Conservation (phyloP, 116 monocot species). For the Iris pallida region DNA sequence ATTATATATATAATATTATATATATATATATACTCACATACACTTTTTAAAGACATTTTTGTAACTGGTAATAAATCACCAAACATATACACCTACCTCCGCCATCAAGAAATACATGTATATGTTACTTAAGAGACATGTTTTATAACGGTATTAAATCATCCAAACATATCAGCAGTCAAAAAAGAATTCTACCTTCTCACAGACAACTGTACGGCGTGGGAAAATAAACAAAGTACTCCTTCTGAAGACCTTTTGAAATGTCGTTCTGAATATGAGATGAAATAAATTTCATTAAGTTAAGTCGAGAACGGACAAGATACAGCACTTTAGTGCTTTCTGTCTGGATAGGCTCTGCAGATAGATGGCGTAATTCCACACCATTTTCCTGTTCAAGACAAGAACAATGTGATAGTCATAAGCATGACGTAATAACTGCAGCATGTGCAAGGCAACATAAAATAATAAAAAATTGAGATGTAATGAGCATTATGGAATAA, state of each 20-base stretch:
- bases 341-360: slow-evolving; percentile 72
- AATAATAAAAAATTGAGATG: background rate
- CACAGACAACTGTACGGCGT: slow-evolving; percentile 86
- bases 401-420: background rate
- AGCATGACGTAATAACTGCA: background rate
- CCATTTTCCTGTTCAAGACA: slow-evolving; percentile 62
- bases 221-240: slow-evolving; percentile 95
- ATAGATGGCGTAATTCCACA: slow-evolving; percentile 70
- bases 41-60: too few relatives aligned
- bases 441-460: background rate
- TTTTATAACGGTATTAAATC: too few relatives aligned
- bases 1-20: too few relatives aligned
- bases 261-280: slow-evolving; percentile 69
- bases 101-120: too few relatives aligned
- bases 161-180: slow-evolving; percentile 5
- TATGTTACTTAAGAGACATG: too few relatives aligned
- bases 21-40: too few relatives aligned
- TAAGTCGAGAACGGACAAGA: slow-evolving; percentile 66
- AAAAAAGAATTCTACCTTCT: slow-evolving; percentile 56
- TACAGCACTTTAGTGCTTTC: slow-evolving; percentile 81
- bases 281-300: slow-evolving; percentile 73
- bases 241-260: slow-evolving; percentile 81
- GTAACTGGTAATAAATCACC: too few relatives aligned
- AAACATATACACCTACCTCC: too few relatives aligned
- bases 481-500: background rate